A percentile compares a stretch with the other conserved stretches of the same genome.
phyloP scores from a whole-genome alignment of 225 moss, liverwort and hornwort genomes.

The Sphagnum contortum region DNA sequence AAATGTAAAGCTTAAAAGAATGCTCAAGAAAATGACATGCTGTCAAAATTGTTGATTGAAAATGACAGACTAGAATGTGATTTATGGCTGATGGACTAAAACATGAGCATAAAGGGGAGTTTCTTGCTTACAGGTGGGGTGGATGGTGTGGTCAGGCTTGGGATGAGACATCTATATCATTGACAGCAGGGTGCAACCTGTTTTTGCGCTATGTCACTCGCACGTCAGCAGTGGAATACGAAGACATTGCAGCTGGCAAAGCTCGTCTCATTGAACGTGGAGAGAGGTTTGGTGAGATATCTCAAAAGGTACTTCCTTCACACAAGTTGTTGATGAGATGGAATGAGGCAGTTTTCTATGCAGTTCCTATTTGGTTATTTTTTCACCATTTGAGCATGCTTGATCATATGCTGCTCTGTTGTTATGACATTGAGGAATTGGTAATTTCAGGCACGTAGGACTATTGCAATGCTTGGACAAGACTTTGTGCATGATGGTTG shows the following conservation, averaged over 20 bases:
- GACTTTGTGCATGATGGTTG: conserved; percentile 69
- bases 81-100: too few relatives aligned
- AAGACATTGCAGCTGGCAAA: conserved; percentile 68
- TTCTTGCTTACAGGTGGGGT: conserved; percentile 17
- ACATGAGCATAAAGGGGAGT: neutral
- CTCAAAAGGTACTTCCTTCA: conserved; percentile 53
- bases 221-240: conserved; percentile 65
- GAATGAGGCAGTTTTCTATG: neutral
- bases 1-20: too few relatives aligned
- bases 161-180: conserved; percentile 77
- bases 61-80: too few relatives aligned
- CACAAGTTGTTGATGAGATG: too few relatives aligned
- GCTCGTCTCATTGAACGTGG: conserved; percentile 77
- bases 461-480: conserved; percentile 66
- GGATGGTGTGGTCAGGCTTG: conserved; percentile 53
- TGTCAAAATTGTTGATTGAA: too few relatives aligned
- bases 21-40: too few relatives aligned
- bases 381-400: too few relatives aligned
- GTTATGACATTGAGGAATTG: neutral
- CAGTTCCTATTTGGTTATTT: neutral
- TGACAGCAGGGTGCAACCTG: conserved; percentile 87
- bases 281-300: conserved; percentile 74
- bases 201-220: conserved; percentile 89
- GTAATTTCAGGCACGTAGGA: conserved; percentile 62
- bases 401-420: too few relatives aligned